These are phyloP conservation scores for Diaporthe sp. DNA, from an alignment of 2,329 filamentous ascomycete genomes.

Conservation along the genomic window DNA sequence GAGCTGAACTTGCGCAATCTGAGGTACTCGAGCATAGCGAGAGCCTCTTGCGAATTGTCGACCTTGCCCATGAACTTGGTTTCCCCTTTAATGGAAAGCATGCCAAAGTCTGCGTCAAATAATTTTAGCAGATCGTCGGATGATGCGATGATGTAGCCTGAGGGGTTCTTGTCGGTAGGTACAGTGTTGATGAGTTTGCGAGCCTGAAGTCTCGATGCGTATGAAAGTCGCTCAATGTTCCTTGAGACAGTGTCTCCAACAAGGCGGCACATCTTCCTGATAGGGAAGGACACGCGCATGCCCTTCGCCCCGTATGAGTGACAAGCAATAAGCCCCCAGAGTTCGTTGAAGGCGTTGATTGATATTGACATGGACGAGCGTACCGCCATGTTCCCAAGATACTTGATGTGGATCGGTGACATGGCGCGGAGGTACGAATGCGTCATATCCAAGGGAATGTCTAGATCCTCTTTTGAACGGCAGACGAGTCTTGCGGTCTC, in stretches of 20 bases:
- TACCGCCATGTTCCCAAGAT: conserved; percentile 88
- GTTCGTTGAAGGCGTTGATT: conserved; percentile 84
- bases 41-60: conserved; percentile 81
- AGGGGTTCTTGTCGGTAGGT: conserved; percentile 83
- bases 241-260: conserved; percentile 87
- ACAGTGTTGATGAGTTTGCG: conserved; percentile 89
- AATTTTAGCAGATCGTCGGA: conserved; percentile 86
- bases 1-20: conserved; percentile 79
- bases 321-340: conserved; percentile 91
- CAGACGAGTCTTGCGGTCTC: conserved; percentile 86
- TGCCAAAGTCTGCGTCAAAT: conserved; percentile 88
- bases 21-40: conserved; percentile 87
- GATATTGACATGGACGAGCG: conserved; percentile 96
- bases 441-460: conserved; percentile 82
- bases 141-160: conserved; percentile 90
- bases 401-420: conserved; percentile 91
- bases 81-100: conserved; percentile 87
- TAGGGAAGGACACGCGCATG: conserved; percentile 92
- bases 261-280: conserved; percentile 90
- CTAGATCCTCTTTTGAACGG: conserved; percentile 77
- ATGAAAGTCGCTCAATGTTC: conserved; percentile 89
- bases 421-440: conserved; percentile 88
- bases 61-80: conserved; percentile 85
- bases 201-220: conserved; percentile 85
- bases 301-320: conserved; percentile 82